Percentiles rank a stretch among this genome's conserved stretches.
phyloP scores from a whole-genome alignment of 148 eudicot genomes.

The Polygonum maritimum region DNA sequence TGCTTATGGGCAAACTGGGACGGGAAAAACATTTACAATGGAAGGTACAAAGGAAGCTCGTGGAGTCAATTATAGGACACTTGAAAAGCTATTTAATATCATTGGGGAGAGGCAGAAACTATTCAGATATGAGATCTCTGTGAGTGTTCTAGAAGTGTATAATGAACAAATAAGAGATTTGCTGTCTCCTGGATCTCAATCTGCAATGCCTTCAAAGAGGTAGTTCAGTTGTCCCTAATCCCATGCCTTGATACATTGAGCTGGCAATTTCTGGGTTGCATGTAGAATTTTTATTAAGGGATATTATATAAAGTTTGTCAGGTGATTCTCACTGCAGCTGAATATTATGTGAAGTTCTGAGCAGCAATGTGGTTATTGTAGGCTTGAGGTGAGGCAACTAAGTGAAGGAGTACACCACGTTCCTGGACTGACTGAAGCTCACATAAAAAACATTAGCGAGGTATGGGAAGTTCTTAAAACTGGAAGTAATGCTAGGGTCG shows the following conservation, averaged over 20 bases:
- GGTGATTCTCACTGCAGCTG: too few species aligned
- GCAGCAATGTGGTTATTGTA: conserved; percentile 11
- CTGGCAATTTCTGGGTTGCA: neutral
- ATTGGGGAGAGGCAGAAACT: conserved; percentile 55
- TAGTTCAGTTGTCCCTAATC: conserved; percentile 10
- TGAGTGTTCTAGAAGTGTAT: conserved; percentile 86
- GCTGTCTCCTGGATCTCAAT: conserved; percentile 52
- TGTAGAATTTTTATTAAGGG: neutral
- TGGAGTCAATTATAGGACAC: conserved; percentile 88
- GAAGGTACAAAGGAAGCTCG: conserved; percentile 82
- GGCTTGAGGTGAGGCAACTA: conserved; percentile 85
- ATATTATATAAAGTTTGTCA: neutral
- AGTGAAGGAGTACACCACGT: conserved; percentile 82
- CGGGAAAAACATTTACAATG: conserved; percentile 96
- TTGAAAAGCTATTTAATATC: conserved; percentile 62
- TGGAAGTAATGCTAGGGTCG: conserved; percentile 84
- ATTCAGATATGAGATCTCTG: conserved; percentile 63
- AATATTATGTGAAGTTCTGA: too few species aligned
- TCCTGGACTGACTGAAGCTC: conserved; percentile 90
- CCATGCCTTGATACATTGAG: neutral
- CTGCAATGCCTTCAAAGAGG: conserved; percentile 65
- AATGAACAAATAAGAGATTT: conserved; percentile 94
- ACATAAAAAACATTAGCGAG: conserved; percentile 62
- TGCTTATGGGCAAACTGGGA: conserved; percentile 98
- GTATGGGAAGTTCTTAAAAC: conserved; percentile 85